A percentile compares a stretch with the other conserved stretches of the same genome.
Conservation (phyloP, 331 rosid species). For the Pyracantha coccinea region DNA sequence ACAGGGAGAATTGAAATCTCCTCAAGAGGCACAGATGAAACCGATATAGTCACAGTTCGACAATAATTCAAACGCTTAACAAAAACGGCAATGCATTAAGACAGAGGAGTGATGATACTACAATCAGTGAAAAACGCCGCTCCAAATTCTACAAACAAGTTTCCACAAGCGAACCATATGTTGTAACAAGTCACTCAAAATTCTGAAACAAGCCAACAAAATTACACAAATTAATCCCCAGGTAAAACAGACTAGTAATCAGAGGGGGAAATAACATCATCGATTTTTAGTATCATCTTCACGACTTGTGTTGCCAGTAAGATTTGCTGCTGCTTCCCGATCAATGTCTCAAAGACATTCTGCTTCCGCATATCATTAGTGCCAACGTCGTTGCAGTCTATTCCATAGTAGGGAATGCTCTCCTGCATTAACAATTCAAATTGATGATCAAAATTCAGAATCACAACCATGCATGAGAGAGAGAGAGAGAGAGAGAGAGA, state of each 20-base stretch:
- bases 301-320: slow-evolving; percentile 94
- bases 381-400: slow-evolving; percentile 90
- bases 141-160: slow-evolving; percentile 1
- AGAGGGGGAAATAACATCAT: slow-evolving; percentile 82
- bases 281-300: slow-evolving; percentile 93
- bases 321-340: slow-evolving; percentile 94
- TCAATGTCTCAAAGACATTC: slow-evolving; percentile 80
- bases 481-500: too few species aligned
- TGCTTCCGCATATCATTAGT: slow-evolving; percentile 93
- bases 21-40: too few species aligned
- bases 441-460: background rate
- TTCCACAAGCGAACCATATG: background rate
- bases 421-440: slow-evolving; percentile 43
- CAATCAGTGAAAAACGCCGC: background rate
- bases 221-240: background rate
- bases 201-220: slow-evolving; percentile 3
- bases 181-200: background rate
- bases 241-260: slow-evolving; percentile 23
- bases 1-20: too few species aligned
- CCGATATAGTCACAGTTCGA: background rate
- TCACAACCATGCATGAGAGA: background rate
- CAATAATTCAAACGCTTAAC: background rate
- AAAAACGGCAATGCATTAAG: background rate
- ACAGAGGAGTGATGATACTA: background rate
- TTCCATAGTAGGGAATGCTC: slow-evolving; percentile 65